Percentiles rank a stretch among this genome's conserved stretches.
phyloP scores from a whole-genome alignment of 305 asterid genomes.

The Solanum hybrid region DNA sequence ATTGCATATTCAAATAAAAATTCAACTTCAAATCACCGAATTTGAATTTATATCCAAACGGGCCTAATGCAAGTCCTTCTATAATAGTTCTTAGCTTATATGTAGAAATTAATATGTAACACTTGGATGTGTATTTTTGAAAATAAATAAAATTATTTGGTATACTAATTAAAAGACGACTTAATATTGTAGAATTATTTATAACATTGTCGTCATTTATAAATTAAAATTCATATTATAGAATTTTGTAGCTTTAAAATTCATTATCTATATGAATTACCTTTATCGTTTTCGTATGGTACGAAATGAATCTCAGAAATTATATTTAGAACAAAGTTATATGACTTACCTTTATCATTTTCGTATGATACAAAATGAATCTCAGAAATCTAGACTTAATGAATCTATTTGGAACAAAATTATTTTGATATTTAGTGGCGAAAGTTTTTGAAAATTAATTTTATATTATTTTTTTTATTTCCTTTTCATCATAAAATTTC shows the following conservation, averaged over 20 bases:
- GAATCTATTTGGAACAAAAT: no score
- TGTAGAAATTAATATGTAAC: not conserved
- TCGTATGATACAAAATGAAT: not conserved
- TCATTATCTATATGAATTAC: not conserved
- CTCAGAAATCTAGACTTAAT: no score
- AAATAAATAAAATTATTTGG: not conserved
- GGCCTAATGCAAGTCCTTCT: not conserved
- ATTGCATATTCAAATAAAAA: not conserved
- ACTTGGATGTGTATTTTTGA: not conserved
- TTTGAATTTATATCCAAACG: not conserved
- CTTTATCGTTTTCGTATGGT: no score
- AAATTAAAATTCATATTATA: not conserved
- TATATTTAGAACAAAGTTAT: no score
- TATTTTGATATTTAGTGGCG: not conserved
- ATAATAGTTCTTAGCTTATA: not conserved
- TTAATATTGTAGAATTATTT: not conserved
- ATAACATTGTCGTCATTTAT: not conserved
- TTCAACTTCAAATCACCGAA: not conserved
- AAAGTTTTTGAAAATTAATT: no score
- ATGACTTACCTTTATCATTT: no score
- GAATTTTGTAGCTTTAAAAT: not conserved
- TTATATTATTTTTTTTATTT: no score
- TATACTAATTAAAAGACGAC: not conserved
- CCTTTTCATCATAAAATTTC: no score
- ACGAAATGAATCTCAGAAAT: no score